These are phyloP conservation scores for Hypsizygus ulmarius DNA, from an alignment of 1,284 basidiomycete species.

Conservation along the genomic window DNA sequence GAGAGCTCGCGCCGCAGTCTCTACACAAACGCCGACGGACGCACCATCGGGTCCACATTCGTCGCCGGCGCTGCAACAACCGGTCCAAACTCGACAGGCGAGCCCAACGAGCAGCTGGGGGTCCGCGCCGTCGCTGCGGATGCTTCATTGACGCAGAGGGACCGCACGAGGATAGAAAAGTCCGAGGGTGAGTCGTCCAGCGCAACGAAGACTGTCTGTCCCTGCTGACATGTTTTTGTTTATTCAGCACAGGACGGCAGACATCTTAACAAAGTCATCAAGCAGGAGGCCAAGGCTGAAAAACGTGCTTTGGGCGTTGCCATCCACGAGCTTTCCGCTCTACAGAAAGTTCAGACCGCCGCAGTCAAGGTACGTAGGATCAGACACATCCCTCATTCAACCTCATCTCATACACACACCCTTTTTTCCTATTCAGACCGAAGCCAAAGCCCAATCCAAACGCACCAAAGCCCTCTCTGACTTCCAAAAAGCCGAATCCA, in stretches of 20 bases:
- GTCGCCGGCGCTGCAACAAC: constrained; percentile 45
- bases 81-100: constrained; percentile 16
- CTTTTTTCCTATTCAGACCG: constrained; percentile 35
- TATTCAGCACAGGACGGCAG: constrained; percentile 45
- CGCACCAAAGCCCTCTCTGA: constrained; percentile 42
- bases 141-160: constrained; percentile 40
- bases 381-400: not conserved
- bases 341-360: constrained; percentile 51
- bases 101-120: constrained; percentile 26
- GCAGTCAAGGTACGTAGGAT: constrained; percentile 52
- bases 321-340: constrained; percentile 48
- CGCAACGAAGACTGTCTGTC: not conserved
- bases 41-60: constrained; percentile 41
- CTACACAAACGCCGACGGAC: constrained; percentile 33
- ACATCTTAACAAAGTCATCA: constrained; percentile 51
- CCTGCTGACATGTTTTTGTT: constrained; percentile 3
- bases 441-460: constrained; percentile 40
- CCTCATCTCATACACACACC: not conserved
- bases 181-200: constrained; percentile 39
- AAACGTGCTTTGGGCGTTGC: constrained; percentile 44
- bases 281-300: constrained; percentile 50
- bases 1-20: constrained; percentile 25
- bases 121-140: constrained; percentile 41
- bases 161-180: constrained; percentile 46
- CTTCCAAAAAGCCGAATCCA: constrained; percentile 49